These are phyloP conservation scores for Podospora pseudopauciseta DNA, from an alignment of 495 filamentous ascomycete species.

Conservation along the genomic window DNA sequence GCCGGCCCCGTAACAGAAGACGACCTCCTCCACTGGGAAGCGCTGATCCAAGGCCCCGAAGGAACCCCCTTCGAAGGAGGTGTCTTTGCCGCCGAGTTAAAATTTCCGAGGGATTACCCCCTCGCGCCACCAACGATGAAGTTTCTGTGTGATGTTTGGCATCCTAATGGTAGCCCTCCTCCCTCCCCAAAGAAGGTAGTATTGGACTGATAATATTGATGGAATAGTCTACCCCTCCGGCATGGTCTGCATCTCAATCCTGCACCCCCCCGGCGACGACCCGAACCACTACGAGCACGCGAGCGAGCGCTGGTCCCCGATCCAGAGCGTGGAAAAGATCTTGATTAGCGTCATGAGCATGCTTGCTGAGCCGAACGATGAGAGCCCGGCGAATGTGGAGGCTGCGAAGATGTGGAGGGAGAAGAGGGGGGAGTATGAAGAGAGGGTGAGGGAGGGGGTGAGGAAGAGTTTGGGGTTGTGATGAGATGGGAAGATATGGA, in stretches of 20 bases:
- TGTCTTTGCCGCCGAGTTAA: conserved; percentile 87
- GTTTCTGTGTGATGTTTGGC: conserved; percentile 88
- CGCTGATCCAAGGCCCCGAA: conserved; percentile 89
- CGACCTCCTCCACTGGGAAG: conserved; percentile 96
- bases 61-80: conserved; percentile 95
- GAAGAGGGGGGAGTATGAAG: conserved; percentile 76
- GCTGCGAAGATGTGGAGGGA: conserved; percentile 99
- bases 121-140: conserved; percentile 91
- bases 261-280: conserved; percentile 97
- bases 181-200: neutral
- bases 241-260: conserved; percentile 93
- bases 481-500: conserved; percentile 4
- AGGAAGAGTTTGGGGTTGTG: conserved; percentile 52
- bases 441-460: conserved; percentile 74
- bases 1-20: conserved; percentile 92
- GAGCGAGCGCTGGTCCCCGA: conserved; percentile 90
- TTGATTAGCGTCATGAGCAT: conserved; percentile 97
- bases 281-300: conserved; percentile 98
- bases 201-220: neutral
- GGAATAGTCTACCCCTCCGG: conserved; percentile 81
- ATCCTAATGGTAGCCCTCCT: conserved; percentile 78
- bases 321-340: conserved; percentile 98
- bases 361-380: conserved; percentile 97
- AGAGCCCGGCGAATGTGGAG: conserved; percentile 96
- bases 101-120: conserved; percentile 95